Base-by-base conservation (phyloP, 2,329 filamentous ascomycete species). In the Fusarium staphyleae region DNA sequence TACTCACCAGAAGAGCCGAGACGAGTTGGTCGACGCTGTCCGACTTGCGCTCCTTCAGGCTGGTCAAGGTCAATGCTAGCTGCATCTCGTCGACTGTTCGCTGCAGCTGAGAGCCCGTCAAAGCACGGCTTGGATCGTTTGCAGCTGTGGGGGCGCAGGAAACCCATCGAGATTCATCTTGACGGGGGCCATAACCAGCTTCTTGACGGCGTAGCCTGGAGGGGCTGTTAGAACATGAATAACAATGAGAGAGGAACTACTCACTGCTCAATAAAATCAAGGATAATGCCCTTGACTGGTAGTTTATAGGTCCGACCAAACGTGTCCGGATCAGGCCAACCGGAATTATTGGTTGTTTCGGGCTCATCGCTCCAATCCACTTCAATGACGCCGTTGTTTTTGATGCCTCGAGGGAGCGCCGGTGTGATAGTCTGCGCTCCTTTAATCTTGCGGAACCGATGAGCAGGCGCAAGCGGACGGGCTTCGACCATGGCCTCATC, bases 301-400 rank as follows among this genome's bases (percentile, higher is more conserved):
- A 92, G 74, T 54, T 83, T 83, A 70, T 87, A 87, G 16, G 85
- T 76, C 22, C 83, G 81, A n/a, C 88, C 88, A 67, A 85, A 87
- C 13, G 83, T 81, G 49, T 79, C 77, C 8, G 81, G 71, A 51
- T 87, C 82, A 47, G 80, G 81, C 77, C 87, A 86, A 26, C 79
- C 80, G 34, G 74, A 74, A 40, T 83, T 77, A 26, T 82, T 81
- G 22, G 82, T 77, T 41, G 83, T 78, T 15, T 83, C 81, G 13
- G 84, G 79, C 26, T 84, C 81, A 29, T 87, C 82, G 30, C 81
- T 74, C 65, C 77, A 78, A 48, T 87, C 85, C 49, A 92, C 76
- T 63, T 92, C 89, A 63, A 92, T 86, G 66, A 85, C 78, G 32
- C 89, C 88, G 54, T 89, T 89, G 70, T 90, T 90, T 68, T 75